phyloP scores from a whole-genome alignment of 1,139 yeast species.

The Suhomyces kunorum region DNA sequence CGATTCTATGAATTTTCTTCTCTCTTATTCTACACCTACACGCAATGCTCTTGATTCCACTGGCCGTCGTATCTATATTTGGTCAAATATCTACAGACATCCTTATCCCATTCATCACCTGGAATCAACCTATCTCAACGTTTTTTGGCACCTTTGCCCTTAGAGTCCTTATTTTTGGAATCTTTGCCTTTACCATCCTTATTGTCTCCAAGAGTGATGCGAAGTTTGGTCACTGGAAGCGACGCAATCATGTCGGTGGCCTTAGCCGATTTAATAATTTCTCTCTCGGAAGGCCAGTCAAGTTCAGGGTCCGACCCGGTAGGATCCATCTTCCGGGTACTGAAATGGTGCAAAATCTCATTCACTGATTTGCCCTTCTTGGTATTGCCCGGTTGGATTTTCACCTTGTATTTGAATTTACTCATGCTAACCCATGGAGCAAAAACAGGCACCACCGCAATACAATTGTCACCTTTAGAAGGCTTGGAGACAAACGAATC shows the following conservation, averaged over 20 bases:
- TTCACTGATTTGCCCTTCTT: constrained; percentile 87
- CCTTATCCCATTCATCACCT: too few relatives aligned
- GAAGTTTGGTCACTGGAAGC: constrained; percentile 43
- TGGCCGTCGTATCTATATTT: too few relatives aligned
- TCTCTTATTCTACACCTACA: too few relatives aligned
- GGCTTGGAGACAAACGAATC: constrained; percentile 49
- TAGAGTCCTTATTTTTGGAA: constrained; percentile 4
- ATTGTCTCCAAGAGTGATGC: constrained; percentile 28
- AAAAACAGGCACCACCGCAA: constrained; percentile 78
- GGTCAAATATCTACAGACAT: too few relatives aligned
- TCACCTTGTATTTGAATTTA: constrained; percentile 78
- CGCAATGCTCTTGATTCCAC: too few relatives aligned
- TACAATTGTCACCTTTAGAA: constrained; percentile 41
- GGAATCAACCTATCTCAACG: not conserved
- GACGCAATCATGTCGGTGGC: constrained; percentile 47
- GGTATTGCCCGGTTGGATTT: constrained; percentile 80
- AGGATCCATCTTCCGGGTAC: constrained; percentile 55
- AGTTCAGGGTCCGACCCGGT: constrained; percentile 50
- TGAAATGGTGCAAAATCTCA: constrained; percentile 64
- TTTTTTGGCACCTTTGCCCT: constrained; percentile 2
- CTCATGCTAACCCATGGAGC: constrained; percentile 88
- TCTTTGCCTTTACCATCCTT: constrained; percentile 3
- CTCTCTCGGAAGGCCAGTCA: constrained; percentile 76
- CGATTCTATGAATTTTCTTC: too few relatives aligned
- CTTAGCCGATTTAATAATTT: constrained; percentile 56